These are phyloP conservation scores for Rhodamnia rubescens DNA, from an alignment of 345 rosid species.

Conservation along the genomic window DNA sequence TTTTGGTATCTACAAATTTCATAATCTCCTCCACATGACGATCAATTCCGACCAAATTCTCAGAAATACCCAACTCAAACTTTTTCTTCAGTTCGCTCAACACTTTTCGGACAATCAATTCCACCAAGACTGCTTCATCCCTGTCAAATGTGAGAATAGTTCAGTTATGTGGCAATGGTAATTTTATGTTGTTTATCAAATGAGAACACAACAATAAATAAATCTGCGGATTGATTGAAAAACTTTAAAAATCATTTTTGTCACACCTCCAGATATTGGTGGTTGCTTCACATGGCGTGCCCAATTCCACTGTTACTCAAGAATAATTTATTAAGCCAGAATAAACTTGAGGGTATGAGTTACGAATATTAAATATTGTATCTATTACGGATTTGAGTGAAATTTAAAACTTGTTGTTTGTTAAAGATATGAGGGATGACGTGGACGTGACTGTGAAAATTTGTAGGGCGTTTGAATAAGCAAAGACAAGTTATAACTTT, in stretches of 20 bases:
- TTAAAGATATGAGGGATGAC: neutral
- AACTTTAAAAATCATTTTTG: neutral
- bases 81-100: neutral
- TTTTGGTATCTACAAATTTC: neutral
- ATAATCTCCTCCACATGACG: neutral
- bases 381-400: neutral
- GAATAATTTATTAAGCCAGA: neutral
- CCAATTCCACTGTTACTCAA: neutral
- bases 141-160: neutral
- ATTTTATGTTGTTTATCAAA: too few relatives aligned
- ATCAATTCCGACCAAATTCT: neutral
- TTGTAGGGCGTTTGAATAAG: neutral
- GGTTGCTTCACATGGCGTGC: neutral
- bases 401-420: neutral
- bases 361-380: neutral
- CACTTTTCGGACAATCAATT: neutral
- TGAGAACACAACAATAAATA: neutral
- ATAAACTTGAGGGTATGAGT: neutral
- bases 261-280: neutral
- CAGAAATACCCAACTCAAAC: neutral
- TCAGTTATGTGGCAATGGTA: neutral
- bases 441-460: neutral
- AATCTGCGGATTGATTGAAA: too few relatives aligned
- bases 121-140: neutral
- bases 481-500: neutral